Conservation (phyloP, 140 eudicot species). For the Ambrosia hybrid region DNA sequence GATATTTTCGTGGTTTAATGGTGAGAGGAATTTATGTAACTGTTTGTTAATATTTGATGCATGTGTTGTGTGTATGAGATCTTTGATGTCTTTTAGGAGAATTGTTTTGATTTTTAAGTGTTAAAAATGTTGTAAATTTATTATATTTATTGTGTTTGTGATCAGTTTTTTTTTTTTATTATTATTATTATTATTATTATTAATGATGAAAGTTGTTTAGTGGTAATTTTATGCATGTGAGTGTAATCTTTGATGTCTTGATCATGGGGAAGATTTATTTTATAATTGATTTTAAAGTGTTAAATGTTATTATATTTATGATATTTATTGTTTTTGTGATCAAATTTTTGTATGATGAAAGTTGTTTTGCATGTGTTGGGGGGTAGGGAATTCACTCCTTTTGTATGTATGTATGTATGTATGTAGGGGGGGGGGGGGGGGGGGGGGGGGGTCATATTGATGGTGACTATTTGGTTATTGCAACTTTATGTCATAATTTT, state of each 20-base stretch:
- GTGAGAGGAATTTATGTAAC: slow-evolving; percentile 15
- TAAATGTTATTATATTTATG: background rate
- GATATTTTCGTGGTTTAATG: slow-evolving; percentile 40
- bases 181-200: too few relatives aligned
- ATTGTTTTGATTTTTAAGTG: too few relatives aligned
- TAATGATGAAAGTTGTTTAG: too few relatives aligned
- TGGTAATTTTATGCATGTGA: background rate
- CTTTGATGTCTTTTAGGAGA: too few relatives aligned
- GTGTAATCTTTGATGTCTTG: slow-evolving; percentile 22
- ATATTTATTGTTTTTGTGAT: background rate
- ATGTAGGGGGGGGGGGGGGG: too few relatives aligned
- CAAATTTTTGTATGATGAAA: too few relatives aligned
- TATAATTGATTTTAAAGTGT: slow-evolving; percentile 1
- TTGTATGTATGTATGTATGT: too few relatives aligned
- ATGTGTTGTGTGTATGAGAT: too few relatives aligned
- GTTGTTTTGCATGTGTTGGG: too few relatives aligned
- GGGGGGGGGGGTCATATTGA: background rate
- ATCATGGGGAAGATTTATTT: background rate
- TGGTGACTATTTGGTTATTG: background rate
- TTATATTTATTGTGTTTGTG: too few relatives aligned
- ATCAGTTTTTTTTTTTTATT: background rate
- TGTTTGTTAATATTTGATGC: background rate
- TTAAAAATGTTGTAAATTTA: too few relatives aligned
- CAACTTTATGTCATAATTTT: background rate
- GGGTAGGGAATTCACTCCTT: too few relatives aligned